phyloP scores from a whole-genome alignment of 371 early-diverging fungal genomes.

The Apophysomyces elegans region DNA sequence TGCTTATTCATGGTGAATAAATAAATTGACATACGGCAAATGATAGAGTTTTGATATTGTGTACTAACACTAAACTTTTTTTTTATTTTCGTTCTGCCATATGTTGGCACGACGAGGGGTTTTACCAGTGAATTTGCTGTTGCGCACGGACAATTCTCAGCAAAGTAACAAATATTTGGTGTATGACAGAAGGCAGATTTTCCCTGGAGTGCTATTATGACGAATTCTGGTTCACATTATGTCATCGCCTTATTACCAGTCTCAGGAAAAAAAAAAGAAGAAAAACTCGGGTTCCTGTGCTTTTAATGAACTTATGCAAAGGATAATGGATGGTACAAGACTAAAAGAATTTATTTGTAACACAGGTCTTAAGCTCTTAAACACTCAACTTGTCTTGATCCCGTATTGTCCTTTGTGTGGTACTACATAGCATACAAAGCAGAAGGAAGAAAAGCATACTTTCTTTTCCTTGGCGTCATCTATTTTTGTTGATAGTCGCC shows the following conservation, averaged over 20 bases:
- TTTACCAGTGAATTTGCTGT: background rate
- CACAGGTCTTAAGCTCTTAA: constrained; percentile 10
- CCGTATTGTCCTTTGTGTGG: background rate
- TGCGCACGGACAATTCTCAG: constrained; percentile 4
- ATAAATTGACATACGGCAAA: too few species aligned
- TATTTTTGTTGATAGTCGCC: too few species aligned
- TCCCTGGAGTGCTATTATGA: background rate
- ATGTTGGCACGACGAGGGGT: background rate
- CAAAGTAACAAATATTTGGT: background rate
- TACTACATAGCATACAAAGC: background rate
- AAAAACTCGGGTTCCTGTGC: background rate
- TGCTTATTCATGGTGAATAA: too few species aligned
- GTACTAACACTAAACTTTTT: background rate
- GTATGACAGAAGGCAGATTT: background rate
- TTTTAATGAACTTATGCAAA: constrained; percentile 6
- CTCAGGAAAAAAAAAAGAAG: background rate
- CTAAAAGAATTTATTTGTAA: background rate
- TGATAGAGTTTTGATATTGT: too few species aligned
- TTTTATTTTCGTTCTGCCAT: background rate
- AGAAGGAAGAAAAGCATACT: background rate
- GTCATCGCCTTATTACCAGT: background rate
- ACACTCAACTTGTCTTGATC: background rate
- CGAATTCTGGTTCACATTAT: too few species aligned
- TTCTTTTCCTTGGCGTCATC: too few species aligned
- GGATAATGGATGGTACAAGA: background rate